Evolutionary conservation across 179 eudicot genomes (phyloP).

Genomic region (Dionaea muscipula): DNA sequence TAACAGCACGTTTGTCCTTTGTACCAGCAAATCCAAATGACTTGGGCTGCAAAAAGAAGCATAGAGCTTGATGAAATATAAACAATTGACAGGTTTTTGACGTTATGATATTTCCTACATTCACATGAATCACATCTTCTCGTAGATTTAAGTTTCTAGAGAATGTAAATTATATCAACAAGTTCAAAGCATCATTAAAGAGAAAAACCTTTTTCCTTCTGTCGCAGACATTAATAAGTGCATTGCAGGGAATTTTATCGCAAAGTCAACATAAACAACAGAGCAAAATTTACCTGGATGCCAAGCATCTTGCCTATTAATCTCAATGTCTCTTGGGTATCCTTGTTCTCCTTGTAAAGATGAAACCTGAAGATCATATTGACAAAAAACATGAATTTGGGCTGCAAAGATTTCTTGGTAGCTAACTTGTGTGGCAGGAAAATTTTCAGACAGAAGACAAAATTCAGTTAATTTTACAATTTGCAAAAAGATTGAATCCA

Average conservation of each 20-base stretch:
- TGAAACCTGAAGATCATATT: conserved; percentile 48
- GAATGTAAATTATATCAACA: background rate
- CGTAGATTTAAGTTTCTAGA: background rate
- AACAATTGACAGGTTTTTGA: background rate
- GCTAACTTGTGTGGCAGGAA: too few relatives aligned
- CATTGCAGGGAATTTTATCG: background rate
- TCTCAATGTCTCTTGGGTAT: conserved; percentile 85
- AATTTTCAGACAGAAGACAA: too few relatives aligned
- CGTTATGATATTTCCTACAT: background rate
- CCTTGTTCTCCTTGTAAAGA: conserved; percentile 98
- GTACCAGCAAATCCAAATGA: conserved; percentile 98
- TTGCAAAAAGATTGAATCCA: too few relatives aligned
- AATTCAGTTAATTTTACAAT: too few relatives aligned
- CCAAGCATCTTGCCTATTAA: conserved; percentile 95
- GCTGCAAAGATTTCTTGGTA: too few relatives aligned
- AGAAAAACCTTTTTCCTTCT: background rate
- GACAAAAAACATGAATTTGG: background rate
- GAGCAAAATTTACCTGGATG: conserved; percentile 40
- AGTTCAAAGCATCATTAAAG: background rate
- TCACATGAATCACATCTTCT: background rate
- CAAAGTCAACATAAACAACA: background rate
- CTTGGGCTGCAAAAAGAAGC: conserved; percentile 49
- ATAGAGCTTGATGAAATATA: conserved; percentile 8
- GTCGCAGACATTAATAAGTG: background rate
- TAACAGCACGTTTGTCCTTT: conserved; percentile 87